Base-by-base conservation (phyloP, 2,329 filamentous ascomycete genomes). In the Ceratocystis smalleyi region DNA sequence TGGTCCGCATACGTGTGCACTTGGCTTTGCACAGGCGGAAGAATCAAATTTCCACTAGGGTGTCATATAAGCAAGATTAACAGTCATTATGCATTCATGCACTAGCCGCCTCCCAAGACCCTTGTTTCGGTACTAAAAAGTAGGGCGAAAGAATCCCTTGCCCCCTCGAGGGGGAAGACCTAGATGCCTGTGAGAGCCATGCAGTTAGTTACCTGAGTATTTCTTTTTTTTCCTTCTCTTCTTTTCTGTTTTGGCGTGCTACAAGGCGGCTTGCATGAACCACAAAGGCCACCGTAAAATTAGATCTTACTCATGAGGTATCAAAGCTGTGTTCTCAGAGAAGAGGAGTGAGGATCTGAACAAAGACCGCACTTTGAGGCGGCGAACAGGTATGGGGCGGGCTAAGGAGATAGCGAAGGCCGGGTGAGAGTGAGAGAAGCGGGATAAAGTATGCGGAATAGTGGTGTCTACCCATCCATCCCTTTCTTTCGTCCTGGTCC, bases 21-120 rank as follows among this genome's bases (percentile, higher is more conserved):
- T 40, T 15, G 35, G 35, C 35, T 40, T 40, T 1, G 35, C 51
- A 55, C 24, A 55, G 22, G 30, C 4, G 32, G 12, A 55, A 17
- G 30, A 12, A 55, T 55, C 22, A 2, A 17, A 17, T 22, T 55
- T 12, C 15, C 51, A 57, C 51, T 30, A 19, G 51, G 27, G 27
- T 57, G 51, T 57, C 51, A 61, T 61, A 60, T 60, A 17, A 32
- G 43, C 45, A 61, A 61, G 24, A 61, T 61, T 61, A 61, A 61
- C 10, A 6, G 45, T 19, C 45, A 27, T 61, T 51, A 61, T 61
- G 59, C 59, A 51, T 61, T 61, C 59, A 61, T 61, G 59, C 59
- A 45, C 45, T 51, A 61, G 30, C 59, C 43, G 59, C 24, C 40
- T 35, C 27, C 30, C 51, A 57, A 57, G 51, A 30, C 27, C 51